Evolutionary conservation across 1,284 basidiomycete genomes (phyloP), one percentile per base, ranked within the genome.

Genomic region (Mycosarcoma maydis): DNA sequence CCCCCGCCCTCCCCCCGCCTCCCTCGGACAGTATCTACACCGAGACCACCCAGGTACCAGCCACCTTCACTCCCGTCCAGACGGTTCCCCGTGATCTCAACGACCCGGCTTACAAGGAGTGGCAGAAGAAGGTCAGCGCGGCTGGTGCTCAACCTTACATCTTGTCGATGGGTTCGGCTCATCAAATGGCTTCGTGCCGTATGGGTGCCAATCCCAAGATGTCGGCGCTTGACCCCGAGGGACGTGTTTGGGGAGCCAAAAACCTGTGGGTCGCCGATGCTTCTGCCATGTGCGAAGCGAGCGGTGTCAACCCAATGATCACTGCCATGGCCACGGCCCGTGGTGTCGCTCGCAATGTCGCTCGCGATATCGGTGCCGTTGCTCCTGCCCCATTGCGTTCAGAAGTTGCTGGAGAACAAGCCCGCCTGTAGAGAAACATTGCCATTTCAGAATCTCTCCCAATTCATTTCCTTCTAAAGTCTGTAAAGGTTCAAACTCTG

Each of bases 291-390:
- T 83, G 83, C 9, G 82, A 81, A 41, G 81, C 83, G 4, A 79
- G 79, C 3, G 84, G 84, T 26, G 84, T 85, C 52, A 85, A 85
- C 66, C 84, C 84, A 0, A 84, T 85, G 83, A 78, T 85, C 44
- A 83, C 84, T 7, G 79, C 77, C 36, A 78, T 80, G 77, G 77
- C 73, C 14, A 70, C 67, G 13, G 68, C 77, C 2, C 66, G 77
- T 17, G 73, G 73, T 33, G 68, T 80, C 23, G 71, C 78, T 5
- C 55, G 80, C 27, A 80, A 80, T 42, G 66, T 81, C n/a, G 77
- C 77, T 13, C 45, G 50, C 22, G 78, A 80, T 16, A 52, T 81
- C n/a, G 78, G 78, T 45, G 75, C 61, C 17, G 47, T 66, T 16
- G 55, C 50, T 17, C 60, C 66, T 7, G n/a, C 46, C 14, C 41